phyloP scores from a whole-genome alignment of 305 asterid genomes.

The Fraxinus platypoda region DNA sequence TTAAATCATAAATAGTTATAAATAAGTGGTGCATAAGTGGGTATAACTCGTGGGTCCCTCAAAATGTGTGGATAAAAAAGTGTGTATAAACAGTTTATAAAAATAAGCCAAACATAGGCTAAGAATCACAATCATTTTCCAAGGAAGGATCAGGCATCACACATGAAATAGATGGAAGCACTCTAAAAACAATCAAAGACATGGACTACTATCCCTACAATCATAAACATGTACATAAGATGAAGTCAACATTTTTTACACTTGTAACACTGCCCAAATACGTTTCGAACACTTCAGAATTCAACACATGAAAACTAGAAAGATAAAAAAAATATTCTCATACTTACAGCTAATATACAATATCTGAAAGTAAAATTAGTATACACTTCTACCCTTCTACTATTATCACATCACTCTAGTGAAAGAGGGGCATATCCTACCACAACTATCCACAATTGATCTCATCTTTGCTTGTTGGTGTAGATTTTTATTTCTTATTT shows the following conservation, averaged over 20 bases:
- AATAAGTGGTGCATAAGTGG: neutral
- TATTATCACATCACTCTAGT: neutral
- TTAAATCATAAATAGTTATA: neutral
- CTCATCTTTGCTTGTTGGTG: neutral
- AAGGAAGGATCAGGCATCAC: neutral
- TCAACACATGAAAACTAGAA: neutral
- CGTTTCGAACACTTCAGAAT: neutral
- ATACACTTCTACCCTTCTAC: neutral
- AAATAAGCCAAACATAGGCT: neutral
- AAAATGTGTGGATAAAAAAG: neutral
- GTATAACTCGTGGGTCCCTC: neutral
- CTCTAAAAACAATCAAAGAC: neutral
- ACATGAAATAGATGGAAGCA: neutral
- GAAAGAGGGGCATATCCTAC: neutral
- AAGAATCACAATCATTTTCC: neutral
- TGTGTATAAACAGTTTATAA: neutral
- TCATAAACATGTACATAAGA: neutral
- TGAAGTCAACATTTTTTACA: neutral
- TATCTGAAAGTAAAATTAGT: neutral
- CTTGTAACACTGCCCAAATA: neutral
- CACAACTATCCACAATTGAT: neutral
- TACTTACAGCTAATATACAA: neutral
- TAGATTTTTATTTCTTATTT: neutral
- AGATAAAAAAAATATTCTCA: neutral
- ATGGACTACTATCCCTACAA: neutral